Evolutionary conservation across 345 rosid genomes (phyloP), one percentile per base, ranked within the genome.

Genomic region (Isatis tinctoria): DNA sequence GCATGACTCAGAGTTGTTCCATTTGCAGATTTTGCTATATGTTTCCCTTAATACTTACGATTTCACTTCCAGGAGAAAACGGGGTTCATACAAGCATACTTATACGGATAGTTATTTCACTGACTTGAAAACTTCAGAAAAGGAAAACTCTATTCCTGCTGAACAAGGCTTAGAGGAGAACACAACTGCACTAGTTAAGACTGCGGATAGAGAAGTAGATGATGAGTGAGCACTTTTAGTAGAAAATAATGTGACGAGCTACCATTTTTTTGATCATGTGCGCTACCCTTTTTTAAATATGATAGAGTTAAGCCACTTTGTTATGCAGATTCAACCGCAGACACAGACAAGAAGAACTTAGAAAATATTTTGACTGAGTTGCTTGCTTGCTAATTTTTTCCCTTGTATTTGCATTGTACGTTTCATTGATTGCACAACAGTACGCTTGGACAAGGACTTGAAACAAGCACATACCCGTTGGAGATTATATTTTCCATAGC

Each of bases 331-430:
- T 78, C 83, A 69, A 70, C 68, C 45, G 56, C 75, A 30, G 73
- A 77, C 76, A 83, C 78, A 24, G 89, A 80, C 77, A 81, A 79
- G 60, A 79, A 78, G 60, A 56, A 39, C 76, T 74, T 83, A 22
- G 32, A 72, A 47, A 83, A 84, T 13, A 75, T 89, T 78, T 58
- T 90, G 73, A 87, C 79, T 71, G 83, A 83, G 57, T 67, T 92
- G 79, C 88, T 92, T 67, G 63, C 88, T 35, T 32, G 41, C 63
- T 75, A n/a, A n/a, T n/a, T n/a, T n/a, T n/a, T n/a, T n/a, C n/a
- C n/a, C n/a, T n/a, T n/a, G n/a, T n/a, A n/a, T n/a, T n/a, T n/a
- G n/a, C n/a, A n/a, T n/a, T n/a, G n/a, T n/a, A n/a, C n/a, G n/a
- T n/a, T n/a, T n/a, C n/a, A n/a, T n/a, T n/a, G n/a, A n/a, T n/a